phyloP scores from a whole-genome alignment of 306 rosid species.

The Datisca glomerata region DNA sequence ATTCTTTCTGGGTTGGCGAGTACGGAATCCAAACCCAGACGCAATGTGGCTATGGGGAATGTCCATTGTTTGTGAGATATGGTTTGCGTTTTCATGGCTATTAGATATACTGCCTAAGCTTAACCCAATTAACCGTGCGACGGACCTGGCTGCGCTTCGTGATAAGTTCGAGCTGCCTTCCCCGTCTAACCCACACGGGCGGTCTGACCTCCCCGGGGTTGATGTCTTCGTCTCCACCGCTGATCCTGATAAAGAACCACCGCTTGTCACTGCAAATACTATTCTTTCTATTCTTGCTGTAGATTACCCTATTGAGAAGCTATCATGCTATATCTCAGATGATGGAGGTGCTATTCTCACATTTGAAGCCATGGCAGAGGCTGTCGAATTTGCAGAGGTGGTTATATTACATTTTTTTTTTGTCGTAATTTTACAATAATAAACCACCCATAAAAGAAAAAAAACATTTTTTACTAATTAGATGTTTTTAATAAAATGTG shows the following conservation, averaged over 20 bases:
- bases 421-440: not conserved
- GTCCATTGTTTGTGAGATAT: constrained; percentile 71
- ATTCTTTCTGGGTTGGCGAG: constrained; percentile 44
- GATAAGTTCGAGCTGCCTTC: constrained; percentile 63
- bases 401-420: not conserved
- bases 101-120: constrained; percentile 61
- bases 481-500: too few relatives aligned
- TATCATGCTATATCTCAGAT: constrained; percentile 62
- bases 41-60: constrained; percentile 86
- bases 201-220: constrained; percentile 69
- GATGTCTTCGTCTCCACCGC: constrained; percentile 73
- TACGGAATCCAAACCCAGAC: constrained; percentile 54
- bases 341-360: constrained; percentile 91
- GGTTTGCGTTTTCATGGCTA: constrained; percentile 85
- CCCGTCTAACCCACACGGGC: constrained; percentile 38
- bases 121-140: constrained; percentile 73
- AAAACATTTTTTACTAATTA: too few relatives aligned
- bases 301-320: constrained; percentile 61
- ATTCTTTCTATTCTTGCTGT: constrained; percentile 64
- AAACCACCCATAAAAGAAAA: too few relatives aligned
- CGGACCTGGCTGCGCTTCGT: constrained; percentile 46
- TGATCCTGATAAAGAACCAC: constrained; percentile 77
- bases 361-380: constrained; percentile 87
- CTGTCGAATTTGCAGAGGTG: constrained; percentile 75
- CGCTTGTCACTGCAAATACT: constrained; percentile 79